A percentile compares a stretch with the other conserved stretches of the same genome.
Conservation (phyloP, 805 yeast species). For the Clavispora fructus region DNA sequence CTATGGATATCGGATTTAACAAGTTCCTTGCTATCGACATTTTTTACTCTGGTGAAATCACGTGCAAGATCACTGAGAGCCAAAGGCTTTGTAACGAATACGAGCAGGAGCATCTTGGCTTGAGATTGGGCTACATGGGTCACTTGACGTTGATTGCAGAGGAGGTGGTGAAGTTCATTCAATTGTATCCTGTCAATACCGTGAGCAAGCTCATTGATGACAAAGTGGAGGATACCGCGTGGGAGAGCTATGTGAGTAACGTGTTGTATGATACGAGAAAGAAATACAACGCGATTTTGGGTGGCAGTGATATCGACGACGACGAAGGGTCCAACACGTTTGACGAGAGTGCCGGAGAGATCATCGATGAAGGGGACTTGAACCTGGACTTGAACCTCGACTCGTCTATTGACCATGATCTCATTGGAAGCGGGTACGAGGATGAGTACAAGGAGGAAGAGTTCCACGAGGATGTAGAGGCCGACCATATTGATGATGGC, state of each 20-base stretch:
- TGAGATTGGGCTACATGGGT: slow-evolving; percentile 27
- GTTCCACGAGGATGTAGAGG: slow-evolving; percentile 14
- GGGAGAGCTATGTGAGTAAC: slow-evolving; percentile 81
- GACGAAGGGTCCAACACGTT: slow-evolving; percentile 17
- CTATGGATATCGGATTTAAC: slow-evolving; percentile 46
- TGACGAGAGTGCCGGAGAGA: slow-evolving; percentile 33
- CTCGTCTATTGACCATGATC: slow-evolving; percentile 25
- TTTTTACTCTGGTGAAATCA: slow-evolving; percentile 45
- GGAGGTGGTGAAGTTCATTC: slow-evolving; percentile 27
- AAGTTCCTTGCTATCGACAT: slow-evolving; percentile 50
- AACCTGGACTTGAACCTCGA: slow-evolving; percentile 28
- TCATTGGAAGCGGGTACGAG: slow-evolving; percentile 22
- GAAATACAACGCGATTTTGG: slow-evolving; percentile 89
- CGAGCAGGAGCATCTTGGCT: slow-evolving; percentile 22
- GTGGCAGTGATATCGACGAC: slow-evolving; percentile 56
- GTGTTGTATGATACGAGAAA: slow-evolving; percentile 85
- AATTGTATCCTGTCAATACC: slow-evolving; percentile 34
- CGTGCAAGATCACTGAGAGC: slow-evolving; percentile 38
- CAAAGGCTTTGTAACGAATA: slow-evolving; percentile 35
- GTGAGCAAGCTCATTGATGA: slow-evolving; percentile 34
- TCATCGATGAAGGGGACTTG: slow-evolving; percentile 29
- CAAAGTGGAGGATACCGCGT: slow-evolving; percentile 41
- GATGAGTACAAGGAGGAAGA: slow-evolving; percentile 20
- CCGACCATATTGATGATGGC: slow-evolving; percentile 8
- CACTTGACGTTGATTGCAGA: slow-evolving; percentile 29